Conservation (phyloP, 2,329 filamentous ascomycete species). For the Colletotrichum agaves region DNA sequence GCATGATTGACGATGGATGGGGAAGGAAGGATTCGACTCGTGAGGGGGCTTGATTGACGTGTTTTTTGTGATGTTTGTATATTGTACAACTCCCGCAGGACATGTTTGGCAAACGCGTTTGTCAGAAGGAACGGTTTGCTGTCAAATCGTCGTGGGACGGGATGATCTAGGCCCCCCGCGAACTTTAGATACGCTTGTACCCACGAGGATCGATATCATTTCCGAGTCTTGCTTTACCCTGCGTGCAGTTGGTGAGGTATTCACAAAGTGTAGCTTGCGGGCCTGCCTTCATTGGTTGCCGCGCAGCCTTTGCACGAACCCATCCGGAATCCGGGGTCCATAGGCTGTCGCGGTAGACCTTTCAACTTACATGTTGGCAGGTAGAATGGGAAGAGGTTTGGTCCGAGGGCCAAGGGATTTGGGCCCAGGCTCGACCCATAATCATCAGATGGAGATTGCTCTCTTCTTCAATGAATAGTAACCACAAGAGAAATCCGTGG, state of each 20-base stretch:
- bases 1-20: neutral
- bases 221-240: slow-evolving; percentile 2
- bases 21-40: neutral
- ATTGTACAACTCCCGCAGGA: neutral
- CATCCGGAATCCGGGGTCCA: neutral
- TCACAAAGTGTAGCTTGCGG: neutral
- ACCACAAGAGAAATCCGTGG: neutral
- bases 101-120: neutral
- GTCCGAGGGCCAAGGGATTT: neutral
- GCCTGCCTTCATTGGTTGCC: neutral
- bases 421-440: neutral
- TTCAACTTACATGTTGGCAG: neutral
- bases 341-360: neutral
- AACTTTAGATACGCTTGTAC: neutral
- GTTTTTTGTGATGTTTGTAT: neutral
- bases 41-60: neutral
- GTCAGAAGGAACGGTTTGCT: neutral
- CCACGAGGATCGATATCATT: slow-evolving; percentile 14
- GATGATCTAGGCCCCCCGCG: neutral
- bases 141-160: neutral
- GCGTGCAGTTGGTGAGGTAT: neutral
- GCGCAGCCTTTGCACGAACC: neutral
- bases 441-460: neutral
- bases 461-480: neutral
- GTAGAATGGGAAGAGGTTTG: neutral